These are phyloP conservation scores for Colletotrichum brevisporum DNA, from an alignment of 2,329 filamentous ascomycete species.

Conservation along the genomic window DNA sequence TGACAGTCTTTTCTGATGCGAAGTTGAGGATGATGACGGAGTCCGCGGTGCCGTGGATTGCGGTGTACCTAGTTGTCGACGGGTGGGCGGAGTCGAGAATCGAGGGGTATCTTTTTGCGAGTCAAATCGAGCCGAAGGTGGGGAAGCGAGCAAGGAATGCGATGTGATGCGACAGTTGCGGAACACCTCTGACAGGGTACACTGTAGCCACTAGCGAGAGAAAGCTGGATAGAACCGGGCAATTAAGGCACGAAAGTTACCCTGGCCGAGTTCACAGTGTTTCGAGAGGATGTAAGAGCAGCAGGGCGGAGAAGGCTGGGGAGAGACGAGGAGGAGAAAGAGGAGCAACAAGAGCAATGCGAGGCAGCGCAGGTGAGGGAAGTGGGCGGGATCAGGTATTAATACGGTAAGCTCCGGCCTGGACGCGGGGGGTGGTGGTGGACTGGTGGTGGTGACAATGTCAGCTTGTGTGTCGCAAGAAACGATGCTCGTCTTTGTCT, in stretches of 20 bases:
- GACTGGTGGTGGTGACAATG: constrained; percentile 3
- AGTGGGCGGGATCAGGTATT: constrained; percentile 24
- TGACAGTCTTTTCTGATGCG: no score
- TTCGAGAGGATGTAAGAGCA: no score
- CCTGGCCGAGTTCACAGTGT: no score
- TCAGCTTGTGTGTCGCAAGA: constrained; percentile 1
- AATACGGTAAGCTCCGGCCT: constrained; percentile 19
- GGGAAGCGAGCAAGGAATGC: constrained; percentile 40
- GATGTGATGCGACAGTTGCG: constrained; percentile 41
- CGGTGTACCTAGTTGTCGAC: no score
- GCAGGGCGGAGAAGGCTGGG: no score
- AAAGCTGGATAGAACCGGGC: not conserved
- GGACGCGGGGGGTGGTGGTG: not conserved
- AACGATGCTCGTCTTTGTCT: constrained; percentile 33
- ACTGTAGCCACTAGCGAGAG: constrained; percentile 17
- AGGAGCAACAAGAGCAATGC: constrained; percentile 2
- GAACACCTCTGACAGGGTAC: constrained; percentile 33
- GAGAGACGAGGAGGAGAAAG: not conserved
- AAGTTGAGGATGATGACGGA: constrained; percentile 4
- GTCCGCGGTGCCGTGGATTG: no score
- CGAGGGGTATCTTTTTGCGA: constrained; percentile 40
- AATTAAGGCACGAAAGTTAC: no score
- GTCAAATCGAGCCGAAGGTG: constrained; percentile 39
- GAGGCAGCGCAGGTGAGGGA: constrained; percentile 3
- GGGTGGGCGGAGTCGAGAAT: constrained; percentile 28